phyloP scores from a whole-genome alignment of 768 basidiomycete genomes.

The Scleroderma bovista region DNA sequence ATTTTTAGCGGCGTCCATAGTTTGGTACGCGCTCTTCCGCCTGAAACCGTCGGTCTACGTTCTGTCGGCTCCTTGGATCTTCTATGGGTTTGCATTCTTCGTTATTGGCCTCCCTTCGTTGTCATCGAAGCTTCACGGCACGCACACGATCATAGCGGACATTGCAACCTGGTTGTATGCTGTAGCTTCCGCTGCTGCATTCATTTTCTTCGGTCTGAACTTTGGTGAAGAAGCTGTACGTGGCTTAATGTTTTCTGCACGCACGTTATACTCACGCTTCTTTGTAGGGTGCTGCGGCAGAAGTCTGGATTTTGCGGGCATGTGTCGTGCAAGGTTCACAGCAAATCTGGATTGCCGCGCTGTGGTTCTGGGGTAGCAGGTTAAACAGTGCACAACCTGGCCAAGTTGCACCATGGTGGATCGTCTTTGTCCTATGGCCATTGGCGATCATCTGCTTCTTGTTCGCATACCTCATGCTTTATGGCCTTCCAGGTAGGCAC shows the following conservation, averaged over 20 bases:
- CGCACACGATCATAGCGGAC: conserved; percentile 66
- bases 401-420: conserved; percentile 76
- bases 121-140: conserved; percentile 46
- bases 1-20: conserved; percentile 77
- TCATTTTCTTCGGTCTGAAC: conserved; percentile 91
- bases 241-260: conserved; percentile 5
- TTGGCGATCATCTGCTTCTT: conserved; percentile 65
- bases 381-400: conserved; percentile 51
- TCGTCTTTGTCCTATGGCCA: conserved; percentile 78
- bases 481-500: conserved; percentile 74
- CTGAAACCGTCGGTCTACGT: conserved; percentile 85
- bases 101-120: conserved; percentile 85
- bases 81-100: conserved; percentile 89
- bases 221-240: conserved; percentile 93
- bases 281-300: conserved; percentile 80
- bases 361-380: conserved; percentile 94
- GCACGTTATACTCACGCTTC: not conserved
- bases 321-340: conserved; percentile 94
- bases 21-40: conserved; percentile 90
- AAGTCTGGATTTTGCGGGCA: conserved; percentile 88
- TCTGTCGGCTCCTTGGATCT: conserved; percentile 82
- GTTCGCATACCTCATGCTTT: conserved; percentile 80
- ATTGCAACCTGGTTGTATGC: conserved; percentile 90
- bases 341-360: conserved; percentile 90
- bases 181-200: conserved; percentile 86